Evolutionary conservation across 441 rosid genomes (phyloP).

Genomic region (Brassica hybrid): DNA sequence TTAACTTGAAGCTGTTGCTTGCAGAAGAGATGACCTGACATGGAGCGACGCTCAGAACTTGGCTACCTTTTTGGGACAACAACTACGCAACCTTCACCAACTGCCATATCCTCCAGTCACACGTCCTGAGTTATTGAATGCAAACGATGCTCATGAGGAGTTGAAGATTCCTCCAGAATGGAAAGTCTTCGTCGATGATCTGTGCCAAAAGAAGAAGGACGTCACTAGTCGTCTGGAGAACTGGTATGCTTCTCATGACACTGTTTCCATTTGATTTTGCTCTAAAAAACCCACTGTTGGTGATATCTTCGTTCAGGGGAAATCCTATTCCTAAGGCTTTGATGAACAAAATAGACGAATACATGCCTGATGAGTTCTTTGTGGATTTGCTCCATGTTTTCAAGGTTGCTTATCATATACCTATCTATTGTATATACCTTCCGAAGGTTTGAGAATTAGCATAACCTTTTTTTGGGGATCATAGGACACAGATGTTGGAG

Average conservation of each 20-base stretch:
- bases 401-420: constrained; percentile 57
- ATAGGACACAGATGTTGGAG: constrained; percentile 56
- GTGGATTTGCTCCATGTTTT: constrained; percentile 53
- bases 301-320: constrained; percentile 62
- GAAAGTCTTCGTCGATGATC: constrained; percentile 61
- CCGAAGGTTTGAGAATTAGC: constrained; percentile 1
- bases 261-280: constrained; percentile 34
- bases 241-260: constrained; percentile 54
- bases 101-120: constrained; percentile 73
- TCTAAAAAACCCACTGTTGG: neutral
- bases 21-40: constrained; percentile 83
- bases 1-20: constrained; percentile 29
- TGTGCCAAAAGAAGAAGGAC: constrained; percentile 62
- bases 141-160: constrained; percentile 36
- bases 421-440: constrained; percentile 6
- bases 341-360: constrained; percentile 74
- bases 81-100: constrained; percentile 76
- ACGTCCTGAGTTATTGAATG: constrained; percentile 45
- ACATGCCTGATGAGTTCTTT: constrained; percentile 75
- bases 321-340: constrained; percentile 74
- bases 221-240: constrained; percentile 58
- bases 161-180: constrained; percentile 72
- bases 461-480: constrained; percentile 14
- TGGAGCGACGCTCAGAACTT: constrained; percentile 66
- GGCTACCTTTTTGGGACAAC: constrained; percentile 86